Conservation (phyloP, 345 rosid species). For the Citrus sinensis region DNA sequence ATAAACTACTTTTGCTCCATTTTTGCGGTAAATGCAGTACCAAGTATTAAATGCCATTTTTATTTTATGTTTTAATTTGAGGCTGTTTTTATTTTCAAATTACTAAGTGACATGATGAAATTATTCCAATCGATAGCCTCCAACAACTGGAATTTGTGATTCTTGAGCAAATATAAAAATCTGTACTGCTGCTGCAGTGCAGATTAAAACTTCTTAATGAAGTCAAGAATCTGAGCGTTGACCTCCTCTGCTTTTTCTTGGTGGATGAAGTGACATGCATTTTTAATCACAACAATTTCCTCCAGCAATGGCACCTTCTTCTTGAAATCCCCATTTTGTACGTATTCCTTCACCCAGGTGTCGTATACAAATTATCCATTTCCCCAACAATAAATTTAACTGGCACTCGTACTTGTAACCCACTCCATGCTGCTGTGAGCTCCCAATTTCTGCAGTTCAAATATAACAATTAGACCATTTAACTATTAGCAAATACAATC, state of each 20-base stretch:
- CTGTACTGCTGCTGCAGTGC: too few relatives aligned
- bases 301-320: conserved; percentile 51
- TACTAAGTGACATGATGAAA: too few relatives aligned
- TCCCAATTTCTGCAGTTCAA: conserved; percentile 62
- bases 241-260: conserved; percentile 66
- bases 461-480: too few relatives aligned
- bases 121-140: too few relatives aligned
- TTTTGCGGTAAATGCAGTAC: too few relatives aligned
- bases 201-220: conserved; percentile 41
- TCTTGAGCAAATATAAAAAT: too few relatives aligned
- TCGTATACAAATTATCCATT: conserved; percentile 51
- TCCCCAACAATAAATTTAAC: conserved; percentile 67
- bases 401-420: conserved; percentile 48
- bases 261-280: conserved; percentile 63
- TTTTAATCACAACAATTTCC: conserved; percentile 57
- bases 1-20: too few relatives aligned
- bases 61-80: too few relatives aligned
- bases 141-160: too few relatives aligned
- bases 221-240: conserved; percentile 47
- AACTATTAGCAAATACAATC: too few relatives aligned
- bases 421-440: conserved; percentile 67
- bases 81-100: too few relatives aligned
- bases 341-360: conserved; percentile 60
- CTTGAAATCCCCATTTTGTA: conserved; percentile 48
- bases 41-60: too few relatives aligned